phyloP scores from a whole-genome alignment of 108 stramenopile genomes.

The Asterionellopsis glacialis region DNA sequence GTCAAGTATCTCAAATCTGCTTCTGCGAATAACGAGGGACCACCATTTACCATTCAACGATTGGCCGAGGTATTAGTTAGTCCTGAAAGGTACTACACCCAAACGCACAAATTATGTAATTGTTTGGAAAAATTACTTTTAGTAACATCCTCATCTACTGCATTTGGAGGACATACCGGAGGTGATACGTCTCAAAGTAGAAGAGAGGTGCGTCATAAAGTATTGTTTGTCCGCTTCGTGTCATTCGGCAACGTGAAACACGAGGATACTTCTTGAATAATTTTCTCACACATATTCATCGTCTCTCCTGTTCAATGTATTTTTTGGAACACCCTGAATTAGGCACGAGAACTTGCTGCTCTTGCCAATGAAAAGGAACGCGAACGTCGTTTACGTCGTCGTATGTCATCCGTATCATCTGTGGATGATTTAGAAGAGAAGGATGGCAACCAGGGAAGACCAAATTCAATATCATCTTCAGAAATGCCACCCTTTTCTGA shows the following conservation, averaged over 20 bases:
- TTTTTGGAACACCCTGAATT: not conserved
- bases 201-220: constrained; percentile 15
- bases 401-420: constrained; percentile 12
- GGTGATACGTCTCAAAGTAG: constrained; percentile 38
- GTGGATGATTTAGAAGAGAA: not conserved
- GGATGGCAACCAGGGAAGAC: constrained; percentile 1
- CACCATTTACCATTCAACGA: constrained; percentile 57
- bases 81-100: constrained; percentile 53
- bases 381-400: constrained; percentile 8
- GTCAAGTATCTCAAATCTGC: too few relatives aligned
- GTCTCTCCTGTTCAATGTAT: too few relatives aligned
- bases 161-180: constrained; percentile 51
- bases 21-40: constrained; percentile 4
- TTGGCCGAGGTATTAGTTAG: constrained; percentile 47
- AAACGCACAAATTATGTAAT: constrained; percentile 65
- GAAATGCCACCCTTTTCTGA: not conserved
- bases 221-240: not conserved
- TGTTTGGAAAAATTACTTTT: constrained; percentile 54
- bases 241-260: too few relatives aligned
- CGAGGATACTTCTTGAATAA: too few relatives aligned
- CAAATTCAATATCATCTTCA: not conserved
- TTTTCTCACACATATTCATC: too few relatives aligned
- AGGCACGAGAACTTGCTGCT: constrained; percentile 38
- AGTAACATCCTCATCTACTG: constrained; percentile 33
- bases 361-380: constrained; percentile 41